These are phyloP conservation scores for Aspergillus arachidicola DNA, from an alignment of 2,329 filamentous ascomycete genomes.

Conservation along the genomic window DNA sequence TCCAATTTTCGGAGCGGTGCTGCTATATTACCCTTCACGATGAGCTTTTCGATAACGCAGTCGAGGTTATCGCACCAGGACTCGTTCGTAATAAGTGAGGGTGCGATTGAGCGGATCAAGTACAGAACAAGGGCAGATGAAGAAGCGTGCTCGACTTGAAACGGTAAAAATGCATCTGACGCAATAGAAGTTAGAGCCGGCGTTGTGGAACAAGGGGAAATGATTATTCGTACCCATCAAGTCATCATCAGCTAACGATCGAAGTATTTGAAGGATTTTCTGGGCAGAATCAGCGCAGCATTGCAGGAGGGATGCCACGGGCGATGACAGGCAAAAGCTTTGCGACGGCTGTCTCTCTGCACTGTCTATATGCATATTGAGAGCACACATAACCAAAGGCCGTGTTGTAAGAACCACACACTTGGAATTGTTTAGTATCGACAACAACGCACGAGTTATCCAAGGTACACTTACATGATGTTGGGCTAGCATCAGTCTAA, in stretches of 20 bases:
- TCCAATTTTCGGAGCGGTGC: slow-evolving; percentile 43
- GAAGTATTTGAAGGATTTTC: slow-evolving; percentile 29
- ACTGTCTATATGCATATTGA: slow-evolving; percentile 30
- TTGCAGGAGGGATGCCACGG: slow-evolving; percentile 27
- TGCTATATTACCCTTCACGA: slow-evolving; percentile 41
- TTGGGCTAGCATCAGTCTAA: slow-evolving; percentile 29
- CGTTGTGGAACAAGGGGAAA: background rate
- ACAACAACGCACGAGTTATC: background rate
- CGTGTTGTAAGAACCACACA: slow-evolving; percentile 31
- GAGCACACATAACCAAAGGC: slow-evolving; percentile 30
- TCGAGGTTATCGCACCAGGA: slow-evolving; percentile 41
- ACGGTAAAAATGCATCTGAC: slow-evolving; percentile 42
- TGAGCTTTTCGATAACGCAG: slow-evolving; percentile 43
- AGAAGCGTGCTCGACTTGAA: slow-evolving; percentile 47
- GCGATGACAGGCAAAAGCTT: slow-evolving; percentile 13
- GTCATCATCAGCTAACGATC: slow-evolving; percentile 4
- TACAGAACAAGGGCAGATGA: slow-evolving; percentile 46
- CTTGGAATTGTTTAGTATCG: slow-evolving; percentile 9
- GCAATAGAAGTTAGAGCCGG: background rate
- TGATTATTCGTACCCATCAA: background rate
- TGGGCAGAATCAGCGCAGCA: slow-evolving; percentile 30
- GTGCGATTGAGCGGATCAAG: slow-evolving; percentile 35
- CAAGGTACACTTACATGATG: slow-evolving; percentile 24
- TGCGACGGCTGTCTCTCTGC: slow-evolving; percentile 21
- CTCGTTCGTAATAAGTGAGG: slow-evolving; percentile 37